These are phyloP conservation scores for Endothia cerciana DNA, from an alignment of 2,329 filamentous ascomycete species.

Conservation along the genomic window DNA sequence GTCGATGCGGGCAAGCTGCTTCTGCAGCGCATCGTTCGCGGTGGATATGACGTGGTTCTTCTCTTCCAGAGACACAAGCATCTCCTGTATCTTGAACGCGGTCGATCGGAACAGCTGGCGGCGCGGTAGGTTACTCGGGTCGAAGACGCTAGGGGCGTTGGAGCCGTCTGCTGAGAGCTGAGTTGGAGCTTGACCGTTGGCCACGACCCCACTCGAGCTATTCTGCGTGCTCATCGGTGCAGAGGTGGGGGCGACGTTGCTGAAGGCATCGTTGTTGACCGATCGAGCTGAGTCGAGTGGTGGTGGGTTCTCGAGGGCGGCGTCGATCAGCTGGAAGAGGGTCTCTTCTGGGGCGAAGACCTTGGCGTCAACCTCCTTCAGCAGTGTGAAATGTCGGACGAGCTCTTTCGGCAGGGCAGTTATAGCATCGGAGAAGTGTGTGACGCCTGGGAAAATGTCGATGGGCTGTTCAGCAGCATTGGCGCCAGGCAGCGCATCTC, in stretches of 20 bases:
- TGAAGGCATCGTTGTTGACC: conserved; percentile 50
- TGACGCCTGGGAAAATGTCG: conserved; percentile 69
- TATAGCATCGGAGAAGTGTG: conserved; percentile 87
- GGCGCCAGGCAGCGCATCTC: conserved; percentile 51
- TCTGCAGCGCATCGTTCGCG: conserved; percentile 85
- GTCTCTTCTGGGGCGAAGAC: conserved; percentile 86
- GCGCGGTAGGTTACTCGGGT: conserved; percentile 63
- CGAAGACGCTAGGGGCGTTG: conserved; percentile 51
- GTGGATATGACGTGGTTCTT: conserved; percentile 97
- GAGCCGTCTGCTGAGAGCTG: conserved; percentile 49
- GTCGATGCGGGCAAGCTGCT: conserved; percentile 82
- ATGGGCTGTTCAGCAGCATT: conserved; percentile 60
- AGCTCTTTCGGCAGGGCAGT: conserved; percentile 92
- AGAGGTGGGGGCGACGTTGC: conserved; percentile 47
- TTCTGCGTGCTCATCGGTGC: conserved; percentile 55
- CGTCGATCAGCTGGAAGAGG: conserved; percentile 74
- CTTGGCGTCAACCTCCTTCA: conserved; percentile 98
- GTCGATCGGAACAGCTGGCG: conserved; percentile 79
- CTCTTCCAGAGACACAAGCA: conserved; percentile 91
- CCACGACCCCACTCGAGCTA: conserved; percentile 47
- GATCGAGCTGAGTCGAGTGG: conserved; percentile 42
- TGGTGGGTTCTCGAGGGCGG: conserved; percentile 54
- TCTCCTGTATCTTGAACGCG: conserved; percentile 76
- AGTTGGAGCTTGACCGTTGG: conserved; percentile 42
- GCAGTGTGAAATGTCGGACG: conserved; percentile 89